Evolutionary conservation across 352 stramenopile genomes (phyloP), one percentile per base, ranked within the genome.

Genomic region (Globisporangium polare): DNA sequence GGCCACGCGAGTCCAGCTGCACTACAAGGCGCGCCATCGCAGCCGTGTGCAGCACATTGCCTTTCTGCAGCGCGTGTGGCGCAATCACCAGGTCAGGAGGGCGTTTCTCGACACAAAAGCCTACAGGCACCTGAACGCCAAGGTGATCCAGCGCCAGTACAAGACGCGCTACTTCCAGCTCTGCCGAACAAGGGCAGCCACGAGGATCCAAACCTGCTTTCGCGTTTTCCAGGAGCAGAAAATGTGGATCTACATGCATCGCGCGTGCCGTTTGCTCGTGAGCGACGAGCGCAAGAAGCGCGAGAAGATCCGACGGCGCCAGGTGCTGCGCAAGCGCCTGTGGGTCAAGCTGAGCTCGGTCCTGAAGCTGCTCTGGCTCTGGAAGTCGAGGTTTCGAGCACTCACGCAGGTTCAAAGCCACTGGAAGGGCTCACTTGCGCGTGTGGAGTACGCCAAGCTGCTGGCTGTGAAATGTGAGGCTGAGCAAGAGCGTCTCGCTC

Each of bases 171-270:
- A 41, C 49, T 71, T 72, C 26, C 29, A 17, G 1, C 54, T 47
- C 0, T 54, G 54, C 1, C 59, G 66, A 4, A 27, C 58, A 2
- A 65, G 50, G 6, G 67, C 74, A 12, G 76, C 69, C 1, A 43
- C 49, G 10, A 73, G 68, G 7, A 79, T 84, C 31, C 74, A 84
- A 42, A 62, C 45, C 15, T 85, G 65, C 31, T 81, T 88, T 27
- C 74, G 76, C 0, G 45, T 78, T 17, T 81, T 75, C 37, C 45
- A 67, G 24, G 62, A 49, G 43, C 74, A 85, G 41, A 83, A 76
- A 37, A 61, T 74, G 17, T 49, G 81, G 17, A 51, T 77, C 4
- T 66, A 58, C 29, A 73, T 83, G 41, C 71, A 65, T 2, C 67
- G 67, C 24, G 42, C 73, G 13, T 76, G 68, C 33, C 68, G 70